A percentile compares a stretch with the other conserved stretches of the same genome.
These are phyloP conservation scores for Rhizopogon vulgaris DNA, from an alignment of 768 basidiomycete genomes.

Conservation along the genomic window DNA sequence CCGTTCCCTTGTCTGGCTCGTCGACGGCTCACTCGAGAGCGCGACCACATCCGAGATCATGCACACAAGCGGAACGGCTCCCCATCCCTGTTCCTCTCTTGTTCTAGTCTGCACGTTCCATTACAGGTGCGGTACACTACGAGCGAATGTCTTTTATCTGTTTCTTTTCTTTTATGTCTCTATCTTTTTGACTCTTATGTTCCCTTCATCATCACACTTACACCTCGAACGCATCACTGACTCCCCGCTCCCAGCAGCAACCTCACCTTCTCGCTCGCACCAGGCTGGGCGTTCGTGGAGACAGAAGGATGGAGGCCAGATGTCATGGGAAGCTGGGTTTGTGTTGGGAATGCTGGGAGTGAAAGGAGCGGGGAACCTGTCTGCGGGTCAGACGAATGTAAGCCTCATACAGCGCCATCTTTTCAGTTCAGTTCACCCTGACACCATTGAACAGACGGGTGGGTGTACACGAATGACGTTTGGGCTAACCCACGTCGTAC, in stretches of 20 bases:
- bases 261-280: constrained; percentile 71
- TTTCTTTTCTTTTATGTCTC: too few relatives aligned
- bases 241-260: constrained; percentile 52
- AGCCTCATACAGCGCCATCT: constrained; percentile 11
- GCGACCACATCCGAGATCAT: too few relatives aligned
- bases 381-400: constrained; percentile 22
- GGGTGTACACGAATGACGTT: constrained; percentile 76
- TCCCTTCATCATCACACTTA: background rate
- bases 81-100: too few relatives aligned
- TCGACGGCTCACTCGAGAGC: too few relatives aligned
- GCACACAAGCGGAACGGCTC: too few relatives aligned
- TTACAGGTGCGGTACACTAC: too few relatives aligned
- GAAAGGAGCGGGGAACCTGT: constrained; percentile 3
- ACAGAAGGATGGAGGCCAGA: constrained; percentile 78
- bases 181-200: too few relatives aligned
- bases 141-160: too few relatives aligned
- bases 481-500: constrained; percentile 51
- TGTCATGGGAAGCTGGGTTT: constrained; percentile 50
- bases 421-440: too few relatives aligned
- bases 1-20: too few relatives aligned
- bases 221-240: constrained; percentile 1
- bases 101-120: too few relatives aligned
- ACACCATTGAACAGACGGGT: constrained; percentile 46
- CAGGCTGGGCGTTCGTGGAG: constrained; percentile 69
- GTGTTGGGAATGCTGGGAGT: background rate